These are phyloP conservation scores for Alternaria solani DNA, from an alignment of 2,329 filamentous ascomycete genomes.

Conservation along the genomic window DNA sequence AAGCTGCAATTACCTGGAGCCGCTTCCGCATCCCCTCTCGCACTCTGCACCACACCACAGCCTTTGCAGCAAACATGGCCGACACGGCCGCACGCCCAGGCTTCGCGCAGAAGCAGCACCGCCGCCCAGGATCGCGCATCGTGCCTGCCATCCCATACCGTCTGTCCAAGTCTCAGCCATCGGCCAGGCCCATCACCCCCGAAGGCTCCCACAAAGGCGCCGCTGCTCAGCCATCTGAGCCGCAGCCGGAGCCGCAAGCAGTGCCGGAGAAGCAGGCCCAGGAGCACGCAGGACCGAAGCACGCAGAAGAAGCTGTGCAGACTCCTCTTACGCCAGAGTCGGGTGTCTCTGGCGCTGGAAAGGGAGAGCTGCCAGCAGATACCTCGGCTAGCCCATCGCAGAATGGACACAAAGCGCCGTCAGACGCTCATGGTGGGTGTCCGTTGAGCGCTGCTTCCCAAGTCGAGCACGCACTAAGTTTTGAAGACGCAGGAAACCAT, in stretches of 20 bases:
- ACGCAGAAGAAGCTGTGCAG: constrained; percentile 16
- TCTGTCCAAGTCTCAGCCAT: constrained; percentile 38
- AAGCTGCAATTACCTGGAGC: constrained; percentile 53
- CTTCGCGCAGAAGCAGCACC: constrained; percentile 35
- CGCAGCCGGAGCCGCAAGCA: constrained; percentile 21
- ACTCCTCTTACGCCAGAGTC: constrained; percentile 43
- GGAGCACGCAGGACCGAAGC: constrained; percentile 23
- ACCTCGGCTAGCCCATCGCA: constrained; percentile 22
- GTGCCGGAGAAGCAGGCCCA: constrained; percentile 20
- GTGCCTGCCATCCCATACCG: constrained; percentile 50
- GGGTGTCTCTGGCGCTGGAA: constrained; percentile 24
- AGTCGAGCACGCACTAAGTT: constrained; percentile 3
- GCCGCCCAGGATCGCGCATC: constrained; percentile 43
- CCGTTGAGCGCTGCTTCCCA: neutral
- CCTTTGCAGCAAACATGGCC: constrained; percentile 20
- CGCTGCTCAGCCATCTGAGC: constrained; percentile 22
- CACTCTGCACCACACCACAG: neutral
- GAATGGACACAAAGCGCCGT: constrained; percentile 25
- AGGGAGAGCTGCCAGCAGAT: constrained; percentile 18
- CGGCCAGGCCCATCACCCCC: constrained; percentile 39
- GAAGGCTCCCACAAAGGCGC: constrained; percentile 34
- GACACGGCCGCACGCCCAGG: constrained; percentile 33
- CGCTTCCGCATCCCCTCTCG: constrained; percentile 33
- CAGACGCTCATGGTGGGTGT: constrained; percentile 32
- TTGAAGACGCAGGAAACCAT: constrained; percentile 4